Evolutionary conservation across 805 yeast species (phyloP), one percentile per base, ranked within the genome.

Genomic region (Saccharomycopsis synnaedendra): DNA sequence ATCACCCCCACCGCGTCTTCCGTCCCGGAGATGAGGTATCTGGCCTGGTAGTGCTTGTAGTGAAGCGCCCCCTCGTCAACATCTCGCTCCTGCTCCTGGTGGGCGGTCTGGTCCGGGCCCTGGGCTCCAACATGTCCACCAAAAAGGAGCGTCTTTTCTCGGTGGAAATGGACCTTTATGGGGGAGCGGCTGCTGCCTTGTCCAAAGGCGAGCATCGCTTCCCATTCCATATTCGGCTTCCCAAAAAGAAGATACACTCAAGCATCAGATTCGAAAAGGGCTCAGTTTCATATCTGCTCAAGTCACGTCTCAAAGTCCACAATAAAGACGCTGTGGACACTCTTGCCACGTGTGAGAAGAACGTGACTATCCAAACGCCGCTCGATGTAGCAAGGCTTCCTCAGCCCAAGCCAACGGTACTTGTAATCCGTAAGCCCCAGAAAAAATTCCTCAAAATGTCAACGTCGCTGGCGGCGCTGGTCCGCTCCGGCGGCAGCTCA

Each of bases 221-320:
- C 60, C 95, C 95, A 27, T 89, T 88, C 59, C 76, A 82, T 43
- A 84, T 88, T 40, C 81, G 77, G 55, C 69, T 88, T n/a, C 96
- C 96, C 1, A 73, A 72, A 55, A 78, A 76, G 54, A 75, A 83
- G 54, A 72, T 85, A 3, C 81, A 71, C 61, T 83, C 93, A 28
- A 78, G 87, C 44, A 74, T 88, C 30, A 80, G 79, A 54, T 88
- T 88, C 56, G 96, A 89, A 55, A 78, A 80, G 56, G 96, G 97
- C n/a, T 75, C 85, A 19, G 85, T 88, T 10, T 62, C 74, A 3
- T 88, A 88, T 61, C 63, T 65, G 33, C 65, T 88, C 41, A 72
- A 76, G 43, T 81, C 82, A 1, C 56, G 62, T 30, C n/a, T 42
- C 32, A n/a, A 11, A 2, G 34, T 31, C 53, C 11, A 35, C 33